These are phyloP conservation scores for Agrocybe praecox DNA, from an alignment of 768 basidiomycete species.

Conservation along the genomic window DNA sequence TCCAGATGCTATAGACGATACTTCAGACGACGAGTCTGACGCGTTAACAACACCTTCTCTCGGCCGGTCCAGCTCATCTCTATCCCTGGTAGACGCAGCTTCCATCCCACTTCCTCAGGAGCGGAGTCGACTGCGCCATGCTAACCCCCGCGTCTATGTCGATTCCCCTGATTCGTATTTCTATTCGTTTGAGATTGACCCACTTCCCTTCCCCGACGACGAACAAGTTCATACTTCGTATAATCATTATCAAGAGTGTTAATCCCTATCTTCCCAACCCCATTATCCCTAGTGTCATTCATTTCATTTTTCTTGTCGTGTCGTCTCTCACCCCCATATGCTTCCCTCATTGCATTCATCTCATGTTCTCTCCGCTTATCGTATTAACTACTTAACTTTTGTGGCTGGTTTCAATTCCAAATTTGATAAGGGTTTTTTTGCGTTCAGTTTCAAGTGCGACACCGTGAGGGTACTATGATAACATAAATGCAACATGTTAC, in stretches of 20 bases:
- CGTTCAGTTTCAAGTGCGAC: constrained; percentile 5
- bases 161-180: constrained; percentile 62
- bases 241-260: constrained; percentile 69
- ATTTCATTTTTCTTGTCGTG: constrained; percentile 18
- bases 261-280: constrained; percentile 35
- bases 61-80: constrained; percentile 57
- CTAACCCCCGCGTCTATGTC: constrained; percentile 62
- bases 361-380: constrained; percentile 18
- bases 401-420: constrained; percentile 11
- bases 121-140: constrained; percentile 48
- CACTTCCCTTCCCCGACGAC: constrained; percentile 68
- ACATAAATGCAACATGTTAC: constrained; percentile 1
- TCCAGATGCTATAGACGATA: constrained; percentile 83
- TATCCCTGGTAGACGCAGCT: constrained; percentile 53
- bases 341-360: constrained; percentile 5
- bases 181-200: constrained; percentile 69
- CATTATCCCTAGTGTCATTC: constrained; percentile 16
- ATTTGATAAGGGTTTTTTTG: constrained; percentile 22
- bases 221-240: constrained; percentile 49
- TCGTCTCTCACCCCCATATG: constrained; percentile 21
- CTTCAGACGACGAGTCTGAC: constrained; percentile 86
- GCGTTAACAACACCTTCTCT: constrained; percentile 62
- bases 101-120: constrained; percentile 52
- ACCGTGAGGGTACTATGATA: background rate
- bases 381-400: constrained; percentile 13